phyloP scores from a whole-genome alignment of 148 eudicot species.

The Diospyros lotus region DNA sequence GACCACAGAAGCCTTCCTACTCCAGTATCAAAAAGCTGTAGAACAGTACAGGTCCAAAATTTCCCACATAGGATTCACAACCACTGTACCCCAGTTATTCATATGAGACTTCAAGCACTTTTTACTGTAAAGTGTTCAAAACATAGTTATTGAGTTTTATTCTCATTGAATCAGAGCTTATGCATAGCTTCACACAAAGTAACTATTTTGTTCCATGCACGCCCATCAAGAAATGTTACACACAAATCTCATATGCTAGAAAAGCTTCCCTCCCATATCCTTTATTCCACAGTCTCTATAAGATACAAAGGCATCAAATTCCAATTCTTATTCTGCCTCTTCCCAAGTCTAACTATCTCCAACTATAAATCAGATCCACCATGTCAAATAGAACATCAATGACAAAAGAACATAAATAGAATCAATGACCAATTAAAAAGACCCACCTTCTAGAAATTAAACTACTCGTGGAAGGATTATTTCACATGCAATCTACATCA shows the following conservation, averaged over 20 bases:
- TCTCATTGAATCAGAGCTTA: too few relatives aligned
- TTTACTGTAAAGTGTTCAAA: too few relatives aligned
- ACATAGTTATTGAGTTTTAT: too few relatives aligned
- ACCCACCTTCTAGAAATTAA: background rate
- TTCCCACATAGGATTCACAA: background rate
- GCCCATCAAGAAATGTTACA: too few relatives aligned
- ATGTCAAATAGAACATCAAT: background rate
- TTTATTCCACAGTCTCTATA: background rate
- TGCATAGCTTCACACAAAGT: too few relatives aligned
- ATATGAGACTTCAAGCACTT: too few relatives aligned
- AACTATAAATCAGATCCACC: background rate
- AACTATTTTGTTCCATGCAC: too few relatives aligned
- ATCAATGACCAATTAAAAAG: background rate
- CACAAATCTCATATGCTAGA: too few relatives aligned
- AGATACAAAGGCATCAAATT: background rate
- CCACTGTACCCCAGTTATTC: background rate
- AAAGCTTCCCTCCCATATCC: background rate
- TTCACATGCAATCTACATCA: background rate
- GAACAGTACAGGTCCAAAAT: too few relatives aligned
- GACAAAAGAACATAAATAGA: background rate
- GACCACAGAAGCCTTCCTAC: background rate
- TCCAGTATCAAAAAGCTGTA: conserved; percentile 4
- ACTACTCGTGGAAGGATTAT: background rate
- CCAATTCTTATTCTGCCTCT: background rate
- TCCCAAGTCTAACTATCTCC: background rate